Evolutionary conservation across 2,329 filamentous ascomycete species (phyloP), one percentile per base, ranked within the genome.

Genomic region (Penicillium hordei): DNA sequence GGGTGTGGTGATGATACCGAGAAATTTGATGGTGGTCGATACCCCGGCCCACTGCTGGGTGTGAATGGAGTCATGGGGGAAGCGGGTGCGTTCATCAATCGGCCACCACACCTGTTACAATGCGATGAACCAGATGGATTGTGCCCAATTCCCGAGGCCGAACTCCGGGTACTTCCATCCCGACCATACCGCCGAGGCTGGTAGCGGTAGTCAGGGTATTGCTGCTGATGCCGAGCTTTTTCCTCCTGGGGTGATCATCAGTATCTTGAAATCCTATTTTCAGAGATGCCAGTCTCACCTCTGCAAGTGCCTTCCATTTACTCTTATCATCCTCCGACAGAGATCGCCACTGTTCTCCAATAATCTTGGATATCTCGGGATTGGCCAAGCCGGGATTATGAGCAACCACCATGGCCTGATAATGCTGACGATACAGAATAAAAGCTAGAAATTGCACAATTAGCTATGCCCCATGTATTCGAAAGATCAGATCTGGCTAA

Each of bases 281-380:
- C 13, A 34, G 29, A 21, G 19, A 6, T 5, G 17, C 10, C 15
- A 29, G 3, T 55, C 75, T 65, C 76, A 88, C 90, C 77, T 95
- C 91, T 59, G 94, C 94, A 56, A 96, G 83, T 60, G 83, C 83
- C 75, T 94, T 96, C 94, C 94, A 99, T 72, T 88, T 84, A 62
- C 87, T 85, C 76, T 96, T 96, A 57, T 87, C 82, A 52, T 89
- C 85, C 25, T 88, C 83, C 4, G 86, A 78, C 70, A 95, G 87
- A 55, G 86, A 83, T 69, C 89, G 87, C 94, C 94, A 99, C 83
- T 93, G 89, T 73, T 91, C 86, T 52, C 93, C 93, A 66, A 97
- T 96, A 67, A 97, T 95, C 77, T 97, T 97, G 64, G 93, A 97
- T 67, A 97, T 96, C 52, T 97, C 91, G 3, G 93, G 93, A 75